phyloP scores from a whole-genome alignment of 371 early-diverging fungal species.

The Mucor lusitanicus region DNA sequence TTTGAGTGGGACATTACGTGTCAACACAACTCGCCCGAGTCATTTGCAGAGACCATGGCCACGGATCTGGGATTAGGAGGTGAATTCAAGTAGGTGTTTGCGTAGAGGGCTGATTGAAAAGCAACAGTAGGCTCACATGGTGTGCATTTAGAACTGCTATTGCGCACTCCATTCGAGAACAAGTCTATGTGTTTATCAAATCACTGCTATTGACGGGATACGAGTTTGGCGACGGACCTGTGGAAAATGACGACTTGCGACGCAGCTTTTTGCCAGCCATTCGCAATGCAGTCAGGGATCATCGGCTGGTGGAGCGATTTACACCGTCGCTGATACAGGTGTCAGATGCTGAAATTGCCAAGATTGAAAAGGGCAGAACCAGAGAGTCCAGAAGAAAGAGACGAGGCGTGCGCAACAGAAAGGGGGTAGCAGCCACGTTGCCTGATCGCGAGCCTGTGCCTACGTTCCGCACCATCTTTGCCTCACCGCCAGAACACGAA shows the following conservation, averaged over 20 bases:
- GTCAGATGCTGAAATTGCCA: conserved; percentile 74
- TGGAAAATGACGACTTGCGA: conserved; percentile 78
- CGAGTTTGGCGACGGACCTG: conserved; percentile 60
- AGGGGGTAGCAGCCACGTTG: conserved; percentile 30
- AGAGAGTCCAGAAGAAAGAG: conserved; percentile 76
- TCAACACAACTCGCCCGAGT: conserved; percentile 25
- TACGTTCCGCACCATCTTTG: conserved; percentile 44
- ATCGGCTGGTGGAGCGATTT: conserved; percentile 52
- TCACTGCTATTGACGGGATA: conserved; percentile 81
- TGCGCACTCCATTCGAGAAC: conserved; percentile 92
- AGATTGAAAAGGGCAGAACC: conserved; percentile 78
- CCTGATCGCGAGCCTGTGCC: conserved; percentile 71
- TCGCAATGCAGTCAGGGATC: conserved; percentile 50
- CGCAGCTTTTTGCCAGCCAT: conserved; percentile 71
- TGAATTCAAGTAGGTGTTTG: conserved; percentile 74
- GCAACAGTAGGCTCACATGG: not conserved
- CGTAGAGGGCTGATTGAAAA: not conserved
- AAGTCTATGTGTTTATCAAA: conserved; percentile 81
- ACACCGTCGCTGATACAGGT: conserved; percentile 71
- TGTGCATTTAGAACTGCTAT: conserved; percentile 71
- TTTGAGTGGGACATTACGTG: conserved; percentile 93
- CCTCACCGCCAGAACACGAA: conserved; percentile 43
- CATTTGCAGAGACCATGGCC: conserved; percentile 24
- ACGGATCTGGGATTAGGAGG: conserved; percentile 72
- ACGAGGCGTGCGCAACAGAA: conserved; percentile 65